Evolutionary conservation across 805 yeast genomes (phyloP).

Genomic region (Ogataea haglerorum): DNA sequence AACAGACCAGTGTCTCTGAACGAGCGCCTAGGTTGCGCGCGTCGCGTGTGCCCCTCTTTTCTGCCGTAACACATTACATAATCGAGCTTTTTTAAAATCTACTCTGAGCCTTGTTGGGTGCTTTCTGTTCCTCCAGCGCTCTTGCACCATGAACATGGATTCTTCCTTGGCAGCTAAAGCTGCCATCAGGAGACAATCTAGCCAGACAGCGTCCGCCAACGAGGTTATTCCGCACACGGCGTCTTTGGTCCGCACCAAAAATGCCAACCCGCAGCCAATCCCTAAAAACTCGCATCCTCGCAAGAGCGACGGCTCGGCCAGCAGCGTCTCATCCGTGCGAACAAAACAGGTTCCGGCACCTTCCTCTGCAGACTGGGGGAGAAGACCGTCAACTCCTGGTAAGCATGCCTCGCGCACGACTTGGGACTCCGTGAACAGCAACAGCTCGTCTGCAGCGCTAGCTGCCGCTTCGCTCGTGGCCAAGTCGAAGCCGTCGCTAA

Average conservation of each 20-base stretch:
- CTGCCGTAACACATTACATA: not conserved
- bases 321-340: conserved; percentile 1
- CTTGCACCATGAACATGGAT: conserved; percentile 9
- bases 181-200: conserved; percentile 11
- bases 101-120: not conserved
- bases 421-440: conserved; percentile 29
- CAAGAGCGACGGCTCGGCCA: conserved; percentile 1
- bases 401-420: conserved; percentile 10
- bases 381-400: conserved; percentile 8
- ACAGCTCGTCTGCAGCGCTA: conserved; percentile 32
- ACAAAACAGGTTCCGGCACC: conserved; percentile 1
- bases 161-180: conserved; percentile 14
- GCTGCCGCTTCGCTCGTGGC: conserved; percentile 38
- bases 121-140: not conserved
- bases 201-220: conserved; percentile 7
- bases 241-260: conserved; percentile 23
- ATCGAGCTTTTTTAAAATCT: not conserved
- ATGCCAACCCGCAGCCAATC: conserved; percentile 11
- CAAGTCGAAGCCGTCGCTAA: conserved; percentile 27
- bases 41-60: not conserved
- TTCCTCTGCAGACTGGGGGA: conserved; percentile 6
- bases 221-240: conserved; percentile 26
- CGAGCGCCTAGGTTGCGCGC: no score
- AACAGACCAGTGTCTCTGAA: no score
- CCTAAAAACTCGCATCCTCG: not conserved